Base-by-base conservation (phyloP, 768 basidiomycete genomes). In the Amanita inopinata region DNA sequence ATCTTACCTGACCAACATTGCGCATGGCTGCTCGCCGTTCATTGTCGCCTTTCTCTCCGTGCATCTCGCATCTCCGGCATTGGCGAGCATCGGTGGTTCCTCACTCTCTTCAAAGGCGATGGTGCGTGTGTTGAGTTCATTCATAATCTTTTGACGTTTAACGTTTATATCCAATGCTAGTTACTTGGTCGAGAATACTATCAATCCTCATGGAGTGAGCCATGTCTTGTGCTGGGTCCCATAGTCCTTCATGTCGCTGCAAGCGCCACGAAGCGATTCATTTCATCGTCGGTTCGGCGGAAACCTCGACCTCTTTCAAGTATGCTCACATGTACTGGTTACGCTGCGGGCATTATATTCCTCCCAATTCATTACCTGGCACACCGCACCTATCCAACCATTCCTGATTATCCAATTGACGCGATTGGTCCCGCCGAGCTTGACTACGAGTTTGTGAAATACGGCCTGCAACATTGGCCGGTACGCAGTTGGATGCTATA, bases 181-280 rank as follows among this genome's bases (percentile, higher is more conserved):
- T 65, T 92, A 33, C 66, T 93, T 9, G 85, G 87, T 7, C 65
- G 88, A 40, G 88, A 89, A 61, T 89, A 88, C 60, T 92, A 93
- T 58, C 86, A 91, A 55, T 83, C 81, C 0, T 43, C 62, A 0
- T 69, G 80, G 39, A 74, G 74, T 15, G 87, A 92, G 58, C 74
- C 67, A 30, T 73, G 75, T 32, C 73, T 90, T 9, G 65, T 91
- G 7, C 63, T 84, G 23, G 61, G 64, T 1, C 88, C 89, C 0
- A 60, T 93, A n/a, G 62, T 63, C 22, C 53, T 80, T 6, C 89
- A 92, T 53, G 58, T 77, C 15, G 45, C 74, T 4, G 69, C 83
- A 0, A 76, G 74, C 3, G 46, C 74, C n/a, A 51, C 71, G 5
- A 80, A 80, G 48, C 76, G 87, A 2, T 45, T 83, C 5, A 37